Base-by-base conservation (phyloP, 2,329 filamentous ascomycete species). In the Hypoxylon sp. region DNA sequence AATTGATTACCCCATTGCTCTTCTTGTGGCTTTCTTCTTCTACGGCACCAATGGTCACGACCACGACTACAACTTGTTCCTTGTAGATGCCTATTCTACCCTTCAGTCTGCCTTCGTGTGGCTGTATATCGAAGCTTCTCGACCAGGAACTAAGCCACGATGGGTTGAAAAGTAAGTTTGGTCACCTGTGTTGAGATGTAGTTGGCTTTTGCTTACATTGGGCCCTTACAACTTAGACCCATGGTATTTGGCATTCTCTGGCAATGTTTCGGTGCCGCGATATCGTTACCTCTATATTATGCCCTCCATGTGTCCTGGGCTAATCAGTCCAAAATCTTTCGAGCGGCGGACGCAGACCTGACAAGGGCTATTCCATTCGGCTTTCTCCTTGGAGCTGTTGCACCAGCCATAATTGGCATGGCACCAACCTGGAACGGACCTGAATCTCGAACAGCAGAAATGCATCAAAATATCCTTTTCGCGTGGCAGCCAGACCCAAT, bases 11-110 rank as follows among this genome's bases (percentile, higher is more conserved):
- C 70, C 62, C 0, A 54, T 76, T 14, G 47, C 58, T 3, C 25
- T 74, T 8, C 68, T 75, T 2, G 68, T 74, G 7, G 60, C 71
- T 5, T 75, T 76, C 57, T 75, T 76, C 23, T 73, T 69, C 61
- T 72, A 70, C 50, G 69, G 64, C 8, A 75, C 73, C 3, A 71
- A 71, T 52, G 71, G 68, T 7, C 65, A 65, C 1, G 62, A 75
- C 32, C 63, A 68, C 32, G 71, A 63, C 12, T 74, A 70, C 27
- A 68, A 71, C 29, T 63, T 75, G 21, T 61, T 73, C 30, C 65
- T 74, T 14, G 54, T 75, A n/a, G 72, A 75, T 56, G 70, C 63
- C 4, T 75, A 75, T 53, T 61, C 69, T 3, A 70, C 62, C 12
- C 65, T 75, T 5, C 70, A 75, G 51, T 61, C 69, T 3, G 72